Evolutionary conservation across 2,329 filamentous ascomycete species (phyloP), one percentile per base, ranked within the genome.

Genomic region (Sporothrix brunneoviolacea): DNA sequence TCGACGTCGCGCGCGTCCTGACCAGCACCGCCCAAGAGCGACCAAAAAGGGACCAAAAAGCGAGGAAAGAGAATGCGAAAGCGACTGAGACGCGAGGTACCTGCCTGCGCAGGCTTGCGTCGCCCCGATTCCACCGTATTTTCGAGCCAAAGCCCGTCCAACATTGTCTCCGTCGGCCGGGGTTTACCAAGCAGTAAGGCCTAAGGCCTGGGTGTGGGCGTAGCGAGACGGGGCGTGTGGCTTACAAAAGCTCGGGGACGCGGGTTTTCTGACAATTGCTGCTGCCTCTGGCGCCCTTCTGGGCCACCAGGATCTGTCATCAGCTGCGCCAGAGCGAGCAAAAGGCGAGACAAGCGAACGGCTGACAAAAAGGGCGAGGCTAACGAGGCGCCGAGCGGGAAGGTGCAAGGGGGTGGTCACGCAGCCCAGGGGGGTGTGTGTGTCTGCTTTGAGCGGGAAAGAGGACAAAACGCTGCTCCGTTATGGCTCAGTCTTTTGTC

Each of bases 91-190:
- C n/a, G n/a, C n/a, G n/a, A n/a, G n/a, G n/a, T n/a, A n/a, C n/a
- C n/a, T n/a, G n/a, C n/a, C n/a, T n/a, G 27, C 48, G 42, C 47
- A 40, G 37, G 45, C 39, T 52, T 48, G 40, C 39, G 35, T 24
- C 28, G 30, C 33, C 45, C 50, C 44, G 52, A 48, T 19, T 52
- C 46, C 42, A 51, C 42, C 48, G 50, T 55, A 54, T 54, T 54
- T 54, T 54, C 53, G 42, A 41, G 24, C 36, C 37, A 39, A 36
- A 51, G 16, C n/a, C 32, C 13, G 32, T 7, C 12, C 36, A 21
- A 24, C 18, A 38, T 32, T 43, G 33, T 51, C 50, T 52, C 50
- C 38, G 50, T 48, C 45, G 36, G 44, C 50, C 50, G 50, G 50
- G 50, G 39, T 52, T 52, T 52, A 52, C 50, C 33, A 48, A 48